phyloP scores from a whole-genome alignment of 2,329 filamentous ascomycete genomes.

The Sarocladium oryzae region DNA sequence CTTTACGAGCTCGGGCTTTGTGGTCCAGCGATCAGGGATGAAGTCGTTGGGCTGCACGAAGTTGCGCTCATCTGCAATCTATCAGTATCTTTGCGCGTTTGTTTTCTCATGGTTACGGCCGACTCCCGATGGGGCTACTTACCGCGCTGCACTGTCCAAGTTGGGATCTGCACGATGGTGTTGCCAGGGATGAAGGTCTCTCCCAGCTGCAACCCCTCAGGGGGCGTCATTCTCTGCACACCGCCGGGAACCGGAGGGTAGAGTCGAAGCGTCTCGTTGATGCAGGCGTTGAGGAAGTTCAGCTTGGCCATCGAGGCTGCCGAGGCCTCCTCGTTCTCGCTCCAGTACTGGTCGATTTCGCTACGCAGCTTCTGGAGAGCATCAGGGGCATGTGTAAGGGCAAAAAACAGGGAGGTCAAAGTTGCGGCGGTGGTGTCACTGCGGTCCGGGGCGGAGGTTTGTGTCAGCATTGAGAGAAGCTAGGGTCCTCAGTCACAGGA shows the following conservation, averaged over 20 bases:
- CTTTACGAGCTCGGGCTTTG: constrained; percentile 20
- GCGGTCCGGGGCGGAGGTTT: not conserved
- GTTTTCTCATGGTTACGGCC: not conserved
- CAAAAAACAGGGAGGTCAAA: constrained; percentile 24
- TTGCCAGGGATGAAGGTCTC: constrained; percentile 28
- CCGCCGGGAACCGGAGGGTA: constrained; percentile 28
- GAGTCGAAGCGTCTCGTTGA: constrained; percentile 31
- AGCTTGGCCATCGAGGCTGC: constrained; percentile 11
- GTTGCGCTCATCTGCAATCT: constrained; percentile 13
- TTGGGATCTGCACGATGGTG: constrained; percentile 25
- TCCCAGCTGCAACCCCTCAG: constrained; percentile 27
- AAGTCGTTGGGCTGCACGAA: constrained; percentile 19
- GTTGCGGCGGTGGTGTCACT: constrained; percentile 29
- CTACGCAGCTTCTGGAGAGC: not conserved
- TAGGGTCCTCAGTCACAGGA: too few relatives aligned
- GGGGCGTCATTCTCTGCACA: constrained; percentile 26
- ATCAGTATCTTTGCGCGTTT: not conserved
- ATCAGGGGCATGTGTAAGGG: constrained; percentile 23
- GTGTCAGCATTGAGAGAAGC: too few relatives aligned
- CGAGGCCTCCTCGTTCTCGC: not conserved
- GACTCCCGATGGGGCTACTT: not conserved
- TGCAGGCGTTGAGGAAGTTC: constrained; percentile 25
- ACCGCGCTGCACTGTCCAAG: constrained; percentile 12
- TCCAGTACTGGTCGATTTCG: not conserved
- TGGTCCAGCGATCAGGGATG: constrained; percentile 29